phyloP scores from a whole-genome alignment of 352 stramenopile species.

The Thalassiosira livingstoniorum region DNA sequence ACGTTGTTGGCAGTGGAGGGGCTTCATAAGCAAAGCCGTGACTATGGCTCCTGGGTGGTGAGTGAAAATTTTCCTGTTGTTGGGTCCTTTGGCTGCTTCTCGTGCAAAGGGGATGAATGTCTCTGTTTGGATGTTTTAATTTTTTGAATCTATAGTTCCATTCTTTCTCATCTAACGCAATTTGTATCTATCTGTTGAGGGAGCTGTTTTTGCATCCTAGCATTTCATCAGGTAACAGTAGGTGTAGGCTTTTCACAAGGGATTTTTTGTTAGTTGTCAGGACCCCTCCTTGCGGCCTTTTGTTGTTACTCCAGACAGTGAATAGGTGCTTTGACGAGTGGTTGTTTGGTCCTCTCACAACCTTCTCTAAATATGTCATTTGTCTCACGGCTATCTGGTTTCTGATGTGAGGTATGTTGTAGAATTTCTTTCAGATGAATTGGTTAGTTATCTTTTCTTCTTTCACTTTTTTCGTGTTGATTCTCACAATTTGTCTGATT shows the following conservation, averaged over 20 bases:
- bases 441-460: conserved; percentile 38
- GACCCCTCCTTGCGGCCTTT: not conserved
- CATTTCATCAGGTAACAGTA: too few relatives aligned
- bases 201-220: not conserved
- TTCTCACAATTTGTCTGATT: conserved; percentile 35
- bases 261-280: not conserved
- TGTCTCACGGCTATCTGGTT: conserved; percentile 15
- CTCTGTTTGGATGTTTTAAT: too few relatives aligned
- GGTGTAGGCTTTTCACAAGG: too few relatives aligned
- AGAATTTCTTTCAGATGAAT: conserved; percentile 24
- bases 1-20: too few relatives aligned
- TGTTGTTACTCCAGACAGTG: conserved; percentile 11
- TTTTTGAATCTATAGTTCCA: not conserved
- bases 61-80: too few relatives aligned
- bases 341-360: not conserved
- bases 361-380: conserved; percentile 39
- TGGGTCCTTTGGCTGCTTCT: too few relatives aligned
- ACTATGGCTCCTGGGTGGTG: too few relatives aligned
- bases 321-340: conserved; percentile 19
- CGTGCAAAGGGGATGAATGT: too few relatives aligned
- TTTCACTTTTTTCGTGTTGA: conserved; percentile 34
- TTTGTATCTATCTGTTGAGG: conserved; percentile 3
- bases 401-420: conserved; percentile 24
- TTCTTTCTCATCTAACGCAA: not conserved
- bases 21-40: too few relatives aligned